phyloP scores from a whole-genome alignment of 805 yeast species.

The Lipomyces yamanashiensis region DNA sequence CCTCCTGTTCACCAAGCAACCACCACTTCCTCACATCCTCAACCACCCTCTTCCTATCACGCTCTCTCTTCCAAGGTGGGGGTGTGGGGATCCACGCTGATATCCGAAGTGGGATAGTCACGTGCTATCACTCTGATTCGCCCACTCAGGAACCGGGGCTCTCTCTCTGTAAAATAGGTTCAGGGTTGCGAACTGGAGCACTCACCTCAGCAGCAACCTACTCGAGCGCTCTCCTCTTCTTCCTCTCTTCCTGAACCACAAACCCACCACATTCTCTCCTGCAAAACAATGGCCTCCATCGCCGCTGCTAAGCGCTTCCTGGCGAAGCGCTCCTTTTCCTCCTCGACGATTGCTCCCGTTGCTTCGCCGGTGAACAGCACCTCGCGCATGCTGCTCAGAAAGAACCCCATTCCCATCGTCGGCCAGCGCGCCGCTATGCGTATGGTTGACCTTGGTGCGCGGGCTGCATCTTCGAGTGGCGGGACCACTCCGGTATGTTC shows the following conservation, averaged over 20 bases:
- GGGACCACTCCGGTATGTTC: constrained; percentile 43
- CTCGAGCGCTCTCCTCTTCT: constrained; percentile 6
- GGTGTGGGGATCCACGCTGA: constrained; percentile 8
- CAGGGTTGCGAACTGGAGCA: too few species aligned
- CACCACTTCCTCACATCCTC: too few species aligned
- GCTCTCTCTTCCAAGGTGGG: neutral
- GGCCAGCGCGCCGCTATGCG: constrained; percentile 44
- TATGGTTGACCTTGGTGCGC: constrained; percentile 40
- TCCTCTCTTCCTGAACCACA: constrained; percentile 1
- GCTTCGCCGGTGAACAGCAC: constrained; percentile 16
- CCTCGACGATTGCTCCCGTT: constrained; percentile 19
- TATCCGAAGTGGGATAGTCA: constrained; percentile 17
- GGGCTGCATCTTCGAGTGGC: constrained; percentile 42
- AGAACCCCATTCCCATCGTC: constrained; percentile 33
- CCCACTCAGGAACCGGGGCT: neutral
- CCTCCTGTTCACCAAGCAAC: too few species aligned
- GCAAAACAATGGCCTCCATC: constrained; percentile 24
- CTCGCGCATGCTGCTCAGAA: constrained; percentile 29
- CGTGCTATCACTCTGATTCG: constrained; percentile 17
- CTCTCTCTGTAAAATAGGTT: neutral
- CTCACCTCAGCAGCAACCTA: neutral
- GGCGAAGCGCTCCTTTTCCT: constrained; percentile 32
- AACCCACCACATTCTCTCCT: too few species aligned
- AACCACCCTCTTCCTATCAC: too few species aligned
- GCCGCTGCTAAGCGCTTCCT: constrained; percentile 34